Base-by-base conservation (phyloP, 2,329 filamentous ascomycete genomes). In the Chalaropsis ovoidea region DNA sequence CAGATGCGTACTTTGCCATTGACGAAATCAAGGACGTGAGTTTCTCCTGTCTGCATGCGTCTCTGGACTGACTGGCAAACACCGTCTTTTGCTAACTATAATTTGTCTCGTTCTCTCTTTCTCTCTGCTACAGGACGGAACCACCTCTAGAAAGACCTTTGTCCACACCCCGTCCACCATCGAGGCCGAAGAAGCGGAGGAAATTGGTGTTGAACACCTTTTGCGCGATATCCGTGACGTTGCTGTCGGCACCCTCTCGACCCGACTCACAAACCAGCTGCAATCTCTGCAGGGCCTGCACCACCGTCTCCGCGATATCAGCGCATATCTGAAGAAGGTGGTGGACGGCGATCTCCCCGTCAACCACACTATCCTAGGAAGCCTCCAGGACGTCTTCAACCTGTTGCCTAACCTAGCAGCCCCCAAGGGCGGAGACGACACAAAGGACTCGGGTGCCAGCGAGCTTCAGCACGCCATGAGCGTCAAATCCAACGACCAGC, bases 311-410 rank as follows among this genome's bases (percentile, higher is more conserved):
- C 89, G 92, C 74, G 94, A 99, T 75, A 99, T 99, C 72, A 91
- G 92, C 67, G 84, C 88, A 71, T 99, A 99, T 76, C 85, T 99
- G 35, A 89, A 96, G 75, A 97, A 96, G 76, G 94, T 99, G 10
- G 85, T 96, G 67, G 90, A 96, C 74, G 88, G 89, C 71, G 87
- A 95, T 71, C 82, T 99, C 43, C 94, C 94, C 3, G 88, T 97
- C 73, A 99, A 99, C 79, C 94, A 99, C 74, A 90, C 91, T 66
- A 97, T 99, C 69, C 84, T 99, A 35, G 94, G 93, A 70, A 96
- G 96, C 74, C 86, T 99, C n/a, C 94, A 99, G 79, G 94, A 99
- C 73, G 90, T 97, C 68, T 99, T 99, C 82, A 99, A 99, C 77
- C 86, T 99, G 54, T 85, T 99, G 27, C 94, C 94, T 61, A 99